Percentiles rank a stretch among this genome's conserved stretches.
These are phyloP conservation scores for Microdochium trichocladiopsis DNA, from an alignment of 2,329 filamentous ascomycete genomes.

Conservation along the genomic window DNA sequence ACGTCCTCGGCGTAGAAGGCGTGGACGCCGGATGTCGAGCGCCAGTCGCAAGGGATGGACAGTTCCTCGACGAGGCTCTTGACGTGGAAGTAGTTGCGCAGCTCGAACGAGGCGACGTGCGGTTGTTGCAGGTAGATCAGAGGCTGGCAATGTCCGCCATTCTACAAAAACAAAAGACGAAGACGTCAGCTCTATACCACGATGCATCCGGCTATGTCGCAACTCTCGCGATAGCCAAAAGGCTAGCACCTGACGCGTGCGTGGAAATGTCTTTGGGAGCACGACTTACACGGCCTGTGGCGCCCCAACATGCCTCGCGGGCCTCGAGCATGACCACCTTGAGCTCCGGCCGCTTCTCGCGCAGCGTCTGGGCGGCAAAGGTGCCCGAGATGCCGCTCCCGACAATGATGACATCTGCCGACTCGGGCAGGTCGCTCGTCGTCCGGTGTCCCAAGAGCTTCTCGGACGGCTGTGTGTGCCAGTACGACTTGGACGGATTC, in stretches of 20 bases:
- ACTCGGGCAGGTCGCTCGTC: slow-evolving; percentile 52
- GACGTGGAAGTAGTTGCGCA: slow-evolving; percentile 59
- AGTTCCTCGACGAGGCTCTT: slow-evolving; percentile 47
- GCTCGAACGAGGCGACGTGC: slow-evolving; percentile 63
- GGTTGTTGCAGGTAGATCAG: slow-evolving; percentile 54
- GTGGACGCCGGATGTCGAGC: slow-evolving; percentile 54
- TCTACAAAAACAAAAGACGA: slow-evolving; percentile 28
- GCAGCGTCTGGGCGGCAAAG: slow-evolving; percentile 60
- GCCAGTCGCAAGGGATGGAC: slow-evolving; percentile 64
- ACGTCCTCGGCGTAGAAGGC: slow-evolving; percentile 50
- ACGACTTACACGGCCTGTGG: slow-evolving; percentile 65
- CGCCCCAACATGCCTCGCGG: slow-evolving; percentile 73
- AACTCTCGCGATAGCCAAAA: not conserved
- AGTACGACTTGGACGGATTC: slow-evolving; percentile 61
- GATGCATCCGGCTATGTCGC: no score
- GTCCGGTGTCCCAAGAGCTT: slow-evolving; percentile 61
- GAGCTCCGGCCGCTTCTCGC: slow-evolving; percentile 32
- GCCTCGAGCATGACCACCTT: slow-evolving; percentile 70
- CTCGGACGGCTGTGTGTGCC: slow-evolving; percentile 62
- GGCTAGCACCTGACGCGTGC: not conserved
- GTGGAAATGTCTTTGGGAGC: not conserved
- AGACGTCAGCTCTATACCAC: not conserved
- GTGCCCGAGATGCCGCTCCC: slow-evolving; percentile 73
- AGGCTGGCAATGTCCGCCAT: slow-evolving; percentile 71
- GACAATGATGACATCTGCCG: slow-evolving; percentile 63